Evolutionary conservation across 2,329 filamentous ascomycete species (phyloP).

Genomic region (Aspergillus ustus): DNA sequence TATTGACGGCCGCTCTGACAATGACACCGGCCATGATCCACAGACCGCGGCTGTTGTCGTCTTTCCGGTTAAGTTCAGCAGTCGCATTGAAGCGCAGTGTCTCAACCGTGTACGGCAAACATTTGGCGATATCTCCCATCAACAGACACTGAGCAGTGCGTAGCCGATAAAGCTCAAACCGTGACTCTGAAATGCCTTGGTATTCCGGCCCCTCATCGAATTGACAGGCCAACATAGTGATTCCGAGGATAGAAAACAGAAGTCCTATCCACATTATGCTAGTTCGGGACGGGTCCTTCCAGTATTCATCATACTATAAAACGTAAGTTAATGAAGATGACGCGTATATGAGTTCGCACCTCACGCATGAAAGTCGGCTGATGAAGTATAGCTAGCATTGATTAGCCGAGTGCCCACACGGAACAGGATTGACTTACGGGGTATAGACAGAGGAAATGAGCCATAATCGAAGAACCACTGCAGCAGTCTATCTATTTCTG

Average conservation of each 20-base stretch:
- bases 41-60: constrained; percentile 16
- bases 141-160: constrained; percentile 19
- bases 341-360: neutral
- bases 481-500: constrained; percentile 6
- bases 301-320: constrained; percentile 9
- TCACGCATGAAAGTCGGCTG: constrained; percentile 18
- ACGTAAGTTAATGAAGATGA: neutral
- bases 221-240: constrained; percentile 14
- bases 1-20: constrained; percentile 17
- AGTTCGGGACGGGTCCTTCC: constrained; percentile 8
- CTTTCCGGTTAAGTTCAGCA: constrained; percentile 15
- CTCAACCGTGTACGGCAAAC: constrained; percentile 18
- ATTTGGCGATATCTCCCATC: constrained; percentile 16
- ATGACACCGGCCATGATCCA: constrained; percentile 21
- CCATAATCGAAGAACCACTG: constrained; percentile 8
- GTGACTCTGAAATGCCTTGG: constrained; percentile 3
- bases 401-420: neutral
- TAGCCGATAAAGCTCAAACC: constrained; percentile 17
- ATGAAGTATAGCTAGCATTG: constrained; percentile 13
- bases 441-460: constrained; percentile 11
- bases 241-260: constrained; percentile 16
- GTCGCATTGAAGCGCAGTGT: constrained; percentile 17
- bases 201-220: constrained; percentile 4
- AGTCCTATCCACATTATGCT: constrained; percentile 18
- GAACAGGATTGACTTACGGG: constrained; percentile 5